Conservation (phyloP, 345 rosid species). For the Stellera chamaejasme region DNA sequence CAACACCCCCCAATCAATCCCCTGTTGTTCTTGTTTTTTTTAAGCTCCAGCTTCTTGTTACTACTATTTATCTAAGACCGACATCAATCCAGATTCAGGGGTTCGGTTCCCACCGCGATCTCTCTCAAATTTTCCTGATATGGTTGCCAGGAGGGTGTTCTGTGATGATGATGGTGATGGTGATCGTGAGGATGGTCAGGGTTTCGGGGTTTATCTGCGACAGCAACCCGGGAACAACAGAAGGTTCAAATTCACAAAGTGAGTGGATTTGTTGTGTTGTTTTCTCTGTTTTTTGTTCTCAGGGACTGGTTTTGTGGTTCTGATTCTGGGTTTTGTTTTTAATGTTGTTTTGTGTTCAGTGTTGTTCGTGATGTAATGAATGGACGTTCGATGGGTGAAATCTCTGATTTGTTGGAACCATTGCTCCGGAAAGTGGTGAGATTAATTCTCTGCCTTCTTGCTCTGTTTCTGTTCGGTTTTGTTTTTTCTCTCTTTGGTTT, state of each 20-base stretch:
- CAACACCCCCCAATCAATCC: no score
- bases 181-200: not conserved
- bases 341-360: slow-evolving; percentile 22
- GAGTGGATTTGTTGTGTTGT: slow-evolving; percentile 3
- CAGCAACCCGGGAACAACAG: slow-evolving; percentile 7
- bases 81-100: not conserved
- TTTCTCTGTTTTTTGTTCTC: slow-evolving; percentile 3
- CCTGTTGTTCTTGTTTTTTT: no score
- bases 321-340: slow-evolving; percentile 7
- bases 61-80: not conserved
- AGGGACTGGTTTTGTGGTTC: not conserved
- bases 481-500: not conserved
- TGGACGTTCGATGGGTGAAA: slow-evolving; percentile 21
- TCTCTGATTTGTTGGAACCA: slow-evolving; percentile 37
- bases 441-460: not conserved
- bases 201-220: slow-evolving; percentile 14
- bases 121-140: slow-evolving; percentile 11
- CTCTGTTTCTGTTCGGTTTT: not conserved
- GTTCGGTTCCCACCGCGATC: no score
- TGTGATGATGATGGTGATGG: slow-evolving; percentile 20
- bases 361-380: slow-evolving; percentile 29
- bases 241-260: slow-evolving; percentile 29
- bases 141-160: slow-evolving; percentile 22
- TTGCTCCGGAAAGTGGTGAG: slow-evolving; percentile 38
- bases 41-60: not conserved